phyloP scores from a whole-genome alignment of 345 rosid species.

The Salix brachista region DNA sequence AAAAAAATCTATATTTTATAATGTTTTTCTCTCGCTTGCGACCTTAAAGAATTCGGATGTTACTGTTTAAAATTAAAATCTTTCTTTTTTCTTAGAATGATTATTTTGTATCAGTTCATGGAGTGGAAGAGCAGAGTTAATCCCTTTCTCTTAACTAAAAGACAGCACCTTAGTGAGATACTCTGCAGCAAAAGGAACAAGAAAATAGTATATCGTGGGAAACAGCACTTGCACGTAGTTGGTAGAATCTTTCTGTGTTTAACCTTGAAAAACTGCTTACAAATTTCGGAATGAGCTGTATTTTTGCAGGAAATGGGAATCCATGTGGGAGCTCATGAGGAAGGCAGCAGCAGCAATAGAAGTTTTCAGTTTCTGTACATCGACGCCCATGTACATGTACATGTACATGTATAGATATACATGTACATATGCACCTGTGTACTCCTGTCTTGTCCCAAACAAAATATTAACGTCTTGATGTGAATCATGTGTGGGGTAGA shows the following conservation, averaged over 20 bases:
- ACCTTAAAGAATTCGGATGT: too few relatives aligned
- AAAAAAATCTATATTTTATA: too few relatives aligned
- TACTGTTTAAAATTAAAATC: too few relatives aligned
- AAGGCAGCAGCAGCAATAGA: too few relatives aligned
- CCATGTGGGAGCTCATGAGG: constrained; percentile 16
- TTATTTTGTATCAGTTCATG: not conserved
- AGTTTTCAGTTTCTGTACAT: not conserved
- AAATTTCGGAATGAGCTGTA: constrained; percentile 3
- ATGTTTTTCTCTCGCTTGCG: too few relatives aligned
- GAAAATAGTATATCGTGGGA: not conserved
- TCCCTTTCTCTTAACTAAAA: not conserved
- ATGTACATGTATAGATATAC: too few relatives aligned
- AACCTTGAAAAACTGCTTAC: not conserved
- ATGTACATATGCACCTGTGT: too few relatives aligned
- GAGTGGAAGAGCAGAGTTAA: not conserved
- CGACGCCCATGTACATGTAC: too few relatives aligned
- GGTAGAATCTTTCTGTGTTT: constrained; percentile 28
- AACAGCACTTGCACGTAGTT: constrained; percentile 2
- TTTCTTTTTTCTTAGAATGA: too few relatives aligned
- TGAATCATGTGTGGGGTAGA: not conserved
- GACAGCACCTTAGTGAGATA: constrained; percentile 19
- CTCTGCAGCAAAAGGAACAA: constrained; percentile 7
- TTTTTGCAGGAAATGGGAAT: constrained; percentile 5
- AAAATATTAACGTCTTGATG: too few relatives aligned
- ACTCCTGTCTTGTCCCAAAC: not conserved